Base-by-base conservation (phyloP, 2,329 filamentous ascomycete species). In the Davidsoniella virescens region DNA sequence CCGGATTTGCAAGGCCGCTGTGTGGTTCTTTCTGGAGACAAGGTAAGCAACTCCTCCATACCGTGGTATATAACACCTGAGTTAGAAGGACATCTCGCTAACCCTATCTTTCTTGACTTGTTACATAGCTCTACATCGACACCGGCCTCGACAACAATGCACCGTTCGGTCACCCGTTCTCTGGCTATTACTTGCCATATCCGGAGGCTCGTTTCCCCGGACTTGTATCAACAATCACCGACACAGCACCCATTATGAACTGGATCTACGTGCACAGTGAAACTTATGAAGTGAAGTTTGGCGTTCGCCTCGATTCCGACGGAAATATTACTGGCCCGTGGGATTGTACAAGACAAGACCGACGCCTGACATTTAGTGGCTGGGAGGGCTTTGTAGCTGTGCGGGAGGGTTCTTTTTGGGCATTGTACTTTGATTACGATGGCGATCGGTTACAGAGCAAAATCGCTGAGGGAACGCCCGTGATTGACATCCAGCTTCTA, bases 101-200 rank as follows among this genome's bases (percentile, higher is more conserved):
- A 43, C 23, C 8, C 37, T 14, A n/a, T 18, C 10, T 16, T 12
- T n/a, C 10, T 42, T 29, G 14, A 29, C 38, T 17, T 12, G 2
- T 25, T 5, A 26, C 20, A 10, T 43, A 61, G 60, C 59, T 62
- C 20, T 62, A 59, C 55, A 66, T 74, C 17, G 71, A 71, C 48
- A 70, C 66, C 9, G 63, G 59, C 38, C 50, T 56, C 48, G 54
- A 59, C 33, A 57, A 53, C 43, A 57, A 56, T 48, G 54, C 58
- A 48, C 58, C 54, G 1, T 61, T 63, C 47, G 68, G 71, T 2
- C 72, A 77, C 57, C 67, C 69, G 0, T 77, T 75, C 56, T 66
- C 71, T 3, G 74, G 74, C 23, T 77, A 78, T 56, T 77, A 68
- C 55, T 62, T 77, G 18, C 72, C 73, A 1, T 77, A 76, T 55